phyloP scores from a whole-genome alignment of 176 grass and related monocot genomes.

The Calamus simplicifolius region DNA sequence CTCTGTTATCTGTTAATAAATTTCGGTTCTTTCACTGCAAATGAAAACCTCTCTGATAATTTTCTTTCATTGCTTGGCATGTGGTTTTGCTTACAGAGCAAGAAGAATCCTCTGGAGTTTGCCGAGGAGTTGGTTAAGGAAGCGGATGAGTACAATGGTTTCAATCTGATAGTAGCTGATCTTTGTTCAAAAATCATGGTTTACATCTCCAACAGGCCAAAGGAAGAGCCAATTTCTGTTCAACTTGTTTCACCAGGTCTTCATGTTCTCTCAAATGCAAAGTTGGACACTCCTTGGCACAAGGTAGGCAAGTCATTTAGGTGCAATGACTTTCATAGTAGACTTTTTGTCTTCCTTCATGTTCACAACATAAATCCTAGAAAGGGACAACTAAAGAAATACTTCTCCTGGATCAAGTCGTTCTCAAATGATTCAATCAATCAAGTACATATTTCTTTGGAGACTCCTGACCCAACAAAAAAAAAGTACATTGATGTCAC shows the following conservation, averaged over 20 bases:
- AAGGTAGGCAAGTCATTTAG: slow-evolving; percentile 35
- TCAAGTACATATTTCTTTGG: too few relatives aligned
- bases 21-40: not conserved
- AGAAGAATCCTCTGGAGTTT: slow-evolving; percentile 59
- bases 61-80: not conserved
- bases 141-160: slow-evolving; percentile 89
- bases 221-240: slow-evolving; percentile 46
- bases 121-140: slow-evolving; percentile 69
- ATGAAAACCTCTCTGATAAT: not conserved
- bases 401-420: too few relatives aligned
- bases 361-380: too few relatives aligned
- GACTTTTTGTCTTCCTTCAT: too few relatives aligned
- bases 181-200: slow-evolving; percentile 62
- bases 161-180: slow-evolving; percentile 87
- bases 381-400: too few relatives aligned
- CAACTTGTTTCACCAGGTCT: slow-evolving; percentile 76
- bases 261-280: slow-evolving; percentile 90
- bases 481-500: too few relatives aligned
- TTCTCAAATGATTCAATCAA: too few relatives aligned
- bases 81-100: slow-evolving; percentile 36
- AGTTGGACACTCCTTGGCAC: slow-evolving; percentile 82
- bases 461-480: too few relatives aligned
- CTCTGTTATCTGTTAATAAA: not conserved
- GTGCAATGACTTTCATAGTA: not conserved
- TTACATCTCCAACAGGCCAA: slow-evolving; percentile 66